Evolutionary conservation across 129 eudicot genomes (phyloP), one percentile per base, ranked within the genome.

Genomic region (Arctium lappa): DNA sequence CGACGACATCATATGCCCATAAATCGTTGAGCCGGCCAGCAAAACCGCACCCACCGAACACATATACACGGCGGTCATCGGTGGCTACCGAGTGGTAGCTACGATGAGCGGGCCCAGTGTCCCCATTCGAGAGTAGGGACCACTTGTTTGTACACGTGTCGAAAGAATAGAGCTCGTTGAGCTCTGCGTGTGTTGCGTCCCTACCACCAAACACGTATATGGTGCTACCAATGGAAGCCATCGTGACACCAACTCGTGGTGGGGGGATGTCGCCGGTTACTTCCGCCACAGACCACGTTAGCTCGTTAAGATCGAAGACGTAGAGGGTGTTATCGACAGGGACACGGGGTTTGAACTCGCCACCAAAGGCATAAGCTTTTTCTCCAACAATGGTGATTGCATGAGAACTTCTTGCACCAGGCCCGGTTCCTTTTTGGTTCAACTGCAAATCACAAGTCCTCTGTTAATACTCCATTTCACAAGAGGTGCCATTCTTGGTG

Each of bases 401-500:
- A 78, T 95, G 99, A 33, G 99, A 95, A 86, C 99, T 95, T 88
- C 97, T 90, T 77, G 99, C 93, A 80, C 97, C 99, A 1, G 99
- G 99, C 10, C 94, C 97, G 12, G 80, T 60, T 22, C 97, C 99
- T 46, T 89, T 89, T 83, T 91, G 97, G 71, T 91, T 88, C 82
- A 95, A 81, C 99, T 95, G 89, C 89, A 86, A 27, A 86, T 32
- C 10, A 65, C 10, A 46, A 44, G 62, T 40, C 12, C 5, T 73
- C 48, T 62, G 65, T 84, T 42, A 72, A 81, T 50, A 33, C 10
- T 33, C 38, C 36, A 10, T 36, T 18, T 9, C 5, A 60, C 22
- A 77, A 36, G 46, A 18, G 68, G 27, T 27, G 53, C 2, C 66
- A 39, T 29, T 27, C 30, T 1, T 77, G 31, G 37, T 77, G 5